Base-by-base conservation (phyloP, 2,329 filamentous ascomycete genomes). In the Blastomyces parvus region DNA sequence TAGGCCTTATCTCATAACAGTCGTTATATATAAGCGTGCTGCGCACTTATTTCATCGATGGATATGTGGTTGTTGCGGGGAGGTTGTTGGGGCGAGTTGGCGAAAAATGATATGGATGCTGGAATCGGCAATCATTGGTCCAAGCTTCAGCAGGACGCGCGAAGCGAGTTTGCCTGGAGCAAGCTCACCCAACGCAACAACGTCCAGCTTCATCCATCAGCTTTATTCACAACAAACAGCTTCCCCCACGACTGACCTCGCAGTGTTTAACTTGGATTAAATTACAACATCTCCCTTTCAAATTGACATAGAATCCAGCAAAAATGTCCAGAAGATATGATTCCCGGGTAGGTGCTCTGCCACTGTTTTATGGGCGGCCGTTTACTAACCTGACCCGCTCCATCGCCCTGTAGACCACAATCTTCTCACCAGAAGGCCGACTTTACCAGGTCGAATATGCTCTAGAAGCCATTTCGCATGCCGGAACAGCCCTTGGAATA, bases 361-460 rank as follows among this genome's bases (percentile, higher is more conserved):
- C 64, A 64, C 64, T 65, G 19, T 58, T 40, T 56, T 62, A 59
- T 57, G 59, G 59, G 63, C 77, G 38, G 17, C n/a, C 19, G 8
- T 22, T 38, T 22, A 48, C 69, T 67, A 66, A 63, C 38, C 69
- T 67, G 66, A 63, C 38, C 62, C 64, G 66, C 33, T 60, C 63
- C 14, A 42, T 46, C 63, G 52, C 67, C 70, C 64, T 55, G 57
- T 72, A 96, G 92, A 99, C 94, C 72, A 99, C 94, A 76, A 99
- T 99, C 85, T 99, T 99, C 87, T 99, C 94, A 66, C 94, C 94
- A 65, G 94, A 99, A 82, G 94, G 94, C 68, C 92, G 94, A 74
- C 86, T 99, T 66, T 99, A 99, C 79, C 94, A 99, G 80, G 94
- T 99, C 72, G 94, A 99, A 85, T 99, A 99, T 84, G 95, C 94